Percentiles rank a stretch among this genome's conserved stretches.
Evolutionary conservation across 768 basidiomycete species (phyloP).

Genomic region (Collybiopsis confluens): DNA sequence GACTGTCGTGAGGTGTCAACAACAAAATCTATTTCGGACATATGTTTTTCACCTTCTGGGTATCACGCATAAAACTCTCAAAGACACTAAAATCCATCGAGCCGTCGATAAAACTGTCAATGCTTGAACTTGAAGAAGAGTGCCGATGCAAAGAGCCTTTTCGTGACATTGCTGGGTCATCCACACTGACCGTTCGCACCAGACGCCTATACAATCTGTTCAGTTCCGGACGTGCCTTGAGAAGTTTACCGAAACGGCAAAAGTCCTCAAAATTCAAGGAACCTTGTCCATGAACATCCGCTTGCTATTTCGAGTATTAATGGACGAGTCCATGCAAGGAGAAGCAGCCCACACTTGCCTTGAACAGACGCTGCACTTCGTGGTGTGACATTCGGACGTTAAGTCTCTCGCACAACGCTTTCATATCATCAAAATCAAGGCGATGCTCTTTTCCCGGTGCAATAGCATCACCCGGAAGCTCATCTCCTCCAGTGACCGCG

Average conservation of each 20-base stretch:
- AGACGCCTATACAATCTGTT: constrained; percentile 49
- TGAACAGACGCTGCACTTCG: constrained; percentile 55
- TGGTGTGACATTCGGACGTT: constrained; percentile 57
- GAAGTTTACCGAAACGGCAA: constrained; percentile 73
- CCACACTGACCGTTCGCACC: not conserved
- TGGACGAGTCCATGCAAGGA: not conserved
- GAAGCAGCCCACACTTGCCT: constrained; percentile 30
- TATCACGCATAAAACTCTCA: constrained; percentile 39
- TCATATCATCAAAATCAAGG: constrained; percentile 67
- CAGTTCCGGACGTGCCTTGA: constrained; percentile 82
- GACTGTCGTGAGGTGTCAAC: constrained; percentile 22
- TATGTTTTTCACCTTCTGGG: constrained; percentile 31
- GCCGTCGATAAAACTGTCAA: constrained; percentile 24
- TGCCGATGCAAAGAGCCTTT: not conserved
- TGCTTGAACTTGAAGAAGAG: constrained; percentile 9
- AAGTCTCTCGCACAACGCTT: constrained; percentile 64
- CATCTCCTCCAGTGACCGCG: not conserved
- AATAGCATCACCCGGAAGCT: not conserved
- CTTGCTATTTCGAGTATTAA: constrained; percentile 42
- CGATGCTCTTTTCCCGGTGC: constrained; percentile 48
- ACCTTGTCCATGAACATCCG: constrained; percentile 49
- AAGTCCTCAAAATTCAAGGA: constrained; percentile 78
- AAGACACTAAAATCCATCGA: constrained; percentile 39
- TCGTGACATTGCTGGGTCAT: not conserved
- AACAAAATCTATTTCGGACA: not conserved